Base-by-base conservation (phyloP, 2,329 filamentous ascomycete genomes). In the Aspergillus sp. region DNA sequence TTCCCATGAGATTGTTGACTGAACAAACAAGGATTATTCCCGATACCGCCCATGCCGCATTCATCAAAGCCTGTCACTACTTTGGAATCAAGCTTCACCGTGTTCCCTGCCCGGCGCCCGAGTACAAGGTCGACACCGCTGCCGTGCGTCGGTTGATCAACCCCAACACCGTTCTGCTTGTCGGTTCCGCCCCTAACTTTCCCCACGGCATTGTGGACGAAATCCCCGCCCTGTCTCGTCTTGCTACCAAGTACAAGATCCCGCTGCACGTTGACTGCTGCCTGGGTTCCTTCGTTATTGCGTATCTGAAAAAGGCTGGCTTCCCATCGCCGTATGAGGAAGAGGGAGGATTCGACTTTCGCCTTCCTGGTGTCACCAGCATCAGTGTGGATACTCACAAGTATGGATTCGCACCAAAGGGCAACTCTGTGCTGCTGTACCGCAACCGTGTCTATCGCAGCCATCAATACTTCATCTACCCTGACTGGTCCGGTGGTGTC, bases 331-430 rank as follows among this genome's bases (percentile, higher is more conserved):
- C 71, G 1, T 73, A 71, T 46, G 70, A 71, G 44, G 88, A 94
- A 52, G 79, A 86, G 26, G 82, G 85, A 57, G 82, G 82, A 4
- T 97, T 97, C 63, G 93, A 98, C 68, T 98, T 98, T 79, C 82
- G 86, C 47, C 82, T 94, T 49, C 88, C 87, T 56, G 93, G 93
- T 58, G 93, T 98, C 34, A 96, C 91, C 3, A 91, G 85, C 67
- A 97, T 98, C 67, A 89, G 83, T 56, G 94, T 90, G 67, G 93
- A 98, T 66, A 98, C 93, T 2, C 93, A 98, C 78, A 98, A 98
- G 69, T 98, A 98, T 66, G 93, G 93, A 34, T 98, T 98, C 64
- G 93, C 93, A 1, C 93, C 93, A 45, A 98, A 98, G 73, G 93
- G 93, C 56, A 98, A 94, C 77, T 93, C 86, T 44, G 93, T 89